Base-by-base conservation (phyloP, 805 yeast genomes). In the Yarrowia bubula region DNA sequence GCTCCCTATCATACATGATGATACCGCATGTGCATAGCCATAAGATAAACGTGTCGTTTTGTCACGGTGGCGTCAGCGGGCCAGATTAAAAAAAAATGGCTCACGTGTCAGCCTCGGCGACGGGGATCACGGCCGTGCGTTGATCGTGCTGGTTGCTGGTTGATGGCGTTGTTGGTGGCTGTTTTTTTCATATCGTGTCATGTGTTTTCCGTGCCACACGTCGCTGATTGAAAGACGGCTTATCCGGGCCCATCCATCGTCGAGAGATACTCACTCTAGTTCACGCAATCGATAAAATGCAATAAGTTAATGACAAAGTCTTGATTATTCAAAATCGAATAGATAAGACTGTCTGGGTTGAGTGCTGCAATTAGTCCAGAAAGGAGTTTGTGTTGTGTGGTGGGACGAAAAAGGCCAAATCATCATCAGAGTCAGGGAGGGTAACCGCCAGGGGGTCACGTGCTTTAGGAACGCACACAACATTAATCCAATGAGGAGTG, bases 341-440 rank as follows among this genome's bases (percentile, higher is more conserved):
- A 41, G 47, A 55, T 35, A 55, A 55, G 61, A 55, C 61, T 55
- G 61, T 58, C 50, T 58, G 50, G 51, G 51, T 43, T 43, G 64
- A 33, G 64, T 58, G 50, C 64, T 58, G 64, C 64, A 58, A 43
- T 58, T 44, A 43, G 50, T 44, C 64, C 50, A 44, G 43, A 58
- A 58, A 58, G 64, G 64, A 58, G 64, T 58, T 58, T 58, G 64
- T 58, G 64, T 58, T 55, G 62, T 22, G 55, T 18, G 18, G 64
- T 43, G 51, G 50, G 51, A 43, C 43, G 64, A 58, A 58, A 58
- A 58, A 58, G 64, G 64, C 64, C 64, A 58, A 58, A 58, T 58
- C 64, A 58, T 44, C 64, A 58, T 58, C 64, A 43, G 35, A 43
- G 51, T 37, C 42, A 43, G 43, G 64, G 51, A 43, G 64, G 64